phyloP scores from a whole-genome alignment of 495 filamentous ascomycete species.

The Acidiella bohemica region DNA sequence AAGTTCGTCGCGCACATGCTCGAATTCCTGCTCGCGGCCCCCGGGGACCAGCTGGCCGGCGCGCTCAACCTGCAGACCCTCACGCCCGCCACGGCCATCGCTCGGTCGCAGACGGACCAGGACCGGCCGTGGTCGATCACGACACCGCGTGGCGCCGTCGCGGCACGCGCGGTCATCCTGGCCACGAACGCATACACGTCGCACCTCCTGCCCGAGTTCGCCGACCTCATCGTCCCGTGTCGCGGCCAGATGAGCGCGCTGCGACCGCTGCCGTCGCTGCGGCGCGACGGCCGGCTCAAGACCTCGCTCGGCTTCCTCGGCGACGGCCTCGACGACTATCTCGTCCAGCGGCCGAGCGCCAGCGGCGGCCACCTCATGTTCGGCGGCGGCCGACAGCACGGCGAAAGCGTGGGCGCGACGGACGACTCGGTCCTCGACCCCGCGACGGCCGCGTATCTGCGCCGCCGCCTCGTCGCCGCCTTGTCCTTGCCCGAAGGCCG shows the following conservation, averaged over 20 bases:
- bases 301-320: slow-evolving; percentile 51
- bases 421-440: slow-evolving; percentile 45
- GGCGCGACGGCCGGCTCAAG: slow-evolving; percentile 29
- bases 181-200: slow-evolving; percentile 71
- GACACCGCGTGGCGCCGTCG: slow-evolving; percentile 50
- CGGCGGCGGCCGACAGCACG: slow-evolving; percentile 43
- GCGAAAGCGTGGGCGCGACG: slow-evolving; percentile 42
- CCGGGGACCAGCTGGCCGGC: slow-evolving; percentile 13
- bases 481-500: slow-evolving; percentile 31
- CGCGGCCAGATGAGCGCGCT: slow-evolving; percentile 62
- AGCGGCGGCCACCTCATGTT: slow-evolving; percentile 52
- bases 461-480: slow-evolving; percentile 29
- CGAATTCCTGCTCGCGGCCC: slow-evolving; percentile 37
- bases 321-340: slow-evolving; percentile 51
- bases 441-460: slow-evolving; percentile 38
- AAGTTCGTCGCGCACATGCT: slow-evolving; percentile 59
- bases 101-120: slow-evolving; percentile 10
- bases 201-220: slow-evolving; percentile 53
- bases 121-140: slow-evolving; percentile 38
- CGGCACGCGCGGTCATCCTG: slow-evolving; percentile 48
- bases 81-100: slow-evolving; percentile 46
- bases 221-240: slow-evolving; percentile 61
- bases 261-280: slow-evolving; percentile 31
- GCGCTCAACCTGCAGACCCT: slow-evolving; percentile 60
- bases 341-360: slow-evolving; percentile 49